Conservation (phyloP, 1,284 basidiomycete genomes). For the Melampsora abietis-canadensis region DNA sequence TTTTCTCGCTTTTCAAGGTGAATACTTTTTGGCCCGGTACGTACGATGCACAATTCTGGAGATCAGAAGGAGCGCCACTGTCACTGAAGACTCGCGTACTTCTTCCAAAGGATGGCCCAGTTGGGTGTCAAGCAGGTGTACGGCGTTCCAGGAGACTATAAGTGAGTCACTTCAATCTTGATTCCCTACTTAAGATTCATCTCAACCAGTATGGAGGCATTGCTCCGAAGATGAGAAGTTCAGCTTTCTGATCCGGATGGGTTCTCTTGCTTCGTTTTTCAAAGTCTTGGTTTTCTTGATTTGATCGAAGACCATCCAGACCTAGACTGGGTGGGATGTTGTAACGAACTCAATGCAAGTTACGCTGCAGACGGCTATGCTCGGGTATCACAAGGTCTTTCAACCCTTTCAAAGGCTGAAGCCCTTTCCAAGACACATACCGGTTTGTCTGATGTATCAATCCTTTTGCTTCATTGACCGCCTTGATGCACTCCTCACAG, state of each 20-base stretch:
- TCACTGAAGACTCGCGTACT: slow-evolving; percentile 45
- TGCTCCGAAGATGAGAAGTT: neutral
- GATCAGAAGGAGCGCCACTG: neutral
- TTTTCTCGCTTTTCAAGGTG: neutral
- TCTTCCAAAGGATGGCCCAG: slow-evolving; percentile 52
- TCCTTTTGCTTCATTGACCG: neutral
- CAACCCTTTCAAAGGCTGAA: neutral
- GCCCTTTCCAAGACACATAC: slow-evolving; percentile 7
- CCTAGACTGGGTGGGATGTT: slow-evolving; percentile 76
- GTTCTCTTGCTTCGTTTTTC: neutral
- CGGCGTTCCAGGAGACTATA: slow-evolving; percentile 89
- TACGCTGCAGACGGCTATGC: slow-evolving; percentile 94
- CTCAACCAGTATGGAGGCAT: neutral
- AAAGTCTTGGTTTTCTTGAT: slow-evolving; percentile 59
- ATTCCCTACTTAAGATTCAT: slow-evolving; percentile 11
- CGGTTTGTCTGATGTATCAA: slow-evolving; percentile 35
- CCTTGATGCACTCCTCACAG: slow-evolving; percentile 27
- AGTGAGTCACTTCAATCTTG: slow-evolving; percentile 60
- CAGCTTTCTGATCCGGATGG: neutral
- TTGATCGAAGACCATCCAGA: slow-evolving; percentile 74
- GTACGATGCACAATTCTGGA: neutral
- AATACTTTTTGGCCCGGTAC: neutral
- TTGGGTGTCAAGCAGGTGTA: slow-evolving; percentile 64
- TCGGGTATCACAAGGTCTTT: slow-evolving; percentile 53
- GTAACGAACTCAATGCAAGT: slow-evolving; percentile 62